Conservation (phyloP, 106 monocot genomes). For the Dioscorea zingiberensis region DNA sequence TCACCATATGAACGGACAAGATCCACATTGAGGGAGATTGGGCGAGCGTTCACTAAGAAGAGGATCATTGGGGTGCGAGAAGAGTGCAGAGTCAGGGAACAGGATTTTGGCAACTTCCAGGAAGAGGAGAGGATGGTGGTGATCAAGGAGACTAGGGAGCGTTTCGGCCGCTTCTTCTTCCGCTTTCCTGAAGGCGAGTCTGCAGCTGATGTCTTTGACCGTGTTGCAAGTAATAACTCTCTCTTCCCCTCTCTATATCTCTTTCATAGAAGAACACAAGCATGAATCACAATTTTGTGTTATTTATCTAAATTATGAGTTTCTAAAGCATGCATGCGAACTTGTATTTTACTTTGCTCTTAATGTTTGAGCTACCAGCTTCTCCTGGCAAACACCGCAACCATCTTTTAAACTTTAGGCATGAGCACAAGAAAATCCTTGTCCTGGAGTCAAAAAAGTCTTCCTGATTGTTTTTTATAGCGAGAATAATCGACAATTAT, state of each 20-base stretch:
- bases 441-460: no score
- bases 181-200: constrained; percentile 97
- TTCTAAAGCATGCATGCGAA: no score
- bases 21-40: constrained; percentile 74
- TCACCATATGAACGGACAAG: constrained; percentile 73
- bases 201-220: constrained; percentile 90
- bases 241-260: not conserved
- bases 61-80: constrained; percentile 72
- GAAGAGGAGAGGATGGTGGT: constrained; percentile 82
- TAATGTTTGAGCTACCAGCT: no score
- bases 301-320: no score
- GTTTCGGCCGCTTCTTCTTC: constrained; percentile 95
- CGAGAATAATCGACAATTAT: not conserved
- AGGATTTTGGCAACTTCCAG: constrained; percentile 98
- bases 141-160: constrained; percentile 67
- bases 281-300: no score
- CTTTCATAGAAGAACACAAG: no score
- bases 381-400: no score
- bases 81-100: constrained; percentile 87
- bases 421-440: no score
- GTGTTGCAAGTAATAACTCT: constrained; percentile 60
- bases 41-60: constrained; percentile 43
- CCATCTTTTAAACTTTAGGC: no score
- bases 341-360: no score
- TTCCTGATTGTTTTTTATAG: no score